Base-by-base conservation (phyloP, 768 basidiomycete species). In the Pilatotrama ljubarskyi region DNA sequence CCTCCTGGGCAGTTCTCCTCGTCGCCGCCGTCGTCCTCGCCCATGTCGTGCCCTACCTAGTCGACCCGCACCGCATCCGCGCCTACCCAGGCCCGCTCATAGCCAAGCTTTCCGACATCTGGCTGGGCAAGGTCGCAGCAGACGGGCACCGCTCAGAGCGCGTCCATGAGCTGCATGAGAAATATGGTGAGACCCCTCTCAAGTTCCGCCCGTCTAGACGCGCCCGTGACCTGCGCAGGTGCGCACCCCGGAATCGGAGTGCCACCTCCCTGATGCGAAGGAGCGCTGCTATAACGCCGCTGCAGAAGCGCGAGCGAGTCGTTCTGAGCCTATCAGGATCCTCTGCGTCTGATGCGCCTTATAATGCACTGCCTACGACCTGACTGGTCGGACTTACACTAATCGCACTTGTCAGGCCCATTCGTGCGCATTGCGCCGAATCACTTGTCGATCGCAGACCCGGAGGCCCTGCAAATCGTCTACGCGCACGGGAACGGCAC, bases 401-500 rank as follows among this genome's bases (percentile, higher is more conserved):
- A n/a, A n/a, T n/a, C n/a, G n/a, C n/a, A n/a, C 10, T 32, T 32
- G 4, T 32, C 48, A 77, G 77, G 77, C 41, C 72, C 70, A 5
- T 73, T 79, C 44, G 76, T 79, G 15, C 72, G 78, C 56, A 68
- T 80, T 55, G 77, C 78, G 10, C 80, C 80, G 1, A 76, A 79
- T 61, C 78, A 81, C 61, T 59, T 83, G 20, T 79, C 77, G n/a
- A 76, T 83, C 57, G 68, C 77, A 5, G 79, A 91, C 66, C 91
- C 93, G 0, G 86, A 85, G 0, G 93, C 92, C 0, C 81, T 95
- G 14, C 78, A 78, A 38, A 69, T 85, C 58, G 79, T 95, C 14
- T 94, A 94, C 67, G 92, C 86, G 0, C 93, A 87, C 62, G 91
- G 91, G 4, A 93, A 86, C 57, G 92, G 93, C n/a, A 83, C 88